These are phyloP conservation scores for Microbotryomycetes sp. DNA, from an alignment of 1,284 basidiomycete genomes.

Conservation along the genomic window DNA sequence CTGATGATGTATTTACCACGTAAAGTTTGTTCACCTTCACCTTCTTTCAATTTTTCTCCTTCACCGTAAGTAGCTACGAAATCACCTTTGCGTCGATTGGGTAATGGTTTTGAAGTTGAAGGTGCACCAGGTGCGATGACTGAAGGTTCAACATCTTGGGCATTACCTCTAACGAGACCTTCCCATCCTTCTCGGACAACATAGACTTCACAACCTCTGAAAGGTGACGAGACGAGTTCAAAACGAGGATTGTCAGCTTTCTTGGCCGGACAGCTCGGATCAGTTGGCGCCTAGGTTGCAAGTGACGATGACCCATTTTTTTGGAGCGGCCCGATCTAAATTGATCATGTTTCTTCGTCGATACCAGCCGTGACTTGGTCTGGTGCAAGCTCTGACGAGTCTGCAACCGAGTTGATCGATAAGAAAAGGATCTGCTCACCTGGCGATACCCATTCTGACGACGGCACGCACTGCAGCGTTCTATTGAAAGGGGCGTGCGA, in stretches of 20 bases:
- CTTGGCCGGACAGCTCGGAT: background rate
- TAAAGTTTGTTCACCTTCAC: constrained; percentile 72
- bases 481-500: too few relatives aligned
- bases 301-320: background rate
- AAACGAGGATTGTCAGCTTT: background rate
- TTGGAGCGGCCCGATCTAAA: too few relatives aligned
- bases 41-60: constrained; percentile 79
- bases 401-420: background rate
- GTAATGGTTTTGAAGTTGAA: background rate
- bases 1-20: constrained; percentile 90
- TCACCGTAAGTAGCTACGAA: constrained; percentile 68
- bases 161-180: constrained; percentile 64
- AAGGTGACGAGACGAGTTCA: constrained; percentile 16
- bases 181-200: constrained; percentile 97
- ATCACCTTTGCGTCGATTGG: constrained; percentile 16
- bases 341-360: too few relatives aligned
- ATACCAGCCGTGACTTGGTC: constrained; percentile 6
- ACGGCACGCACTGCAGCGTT: constrained; percentile 88
- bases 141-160: constrained; percentile 10
- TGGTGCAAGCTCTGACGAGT: background rate
- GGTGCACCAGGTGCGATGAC: constrained; percentile 4
- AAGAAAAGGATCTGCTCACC: constrained; percentile 50
- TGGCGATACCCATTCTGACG: constrained; percentile 80
- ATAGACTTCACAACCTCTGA: constrained; percentile 83
- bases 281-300: background rate